Conservation (phyloP, 2,329 filamentous ascomycete species). For the Aspergillus pseudoviridinutans region DNA sequence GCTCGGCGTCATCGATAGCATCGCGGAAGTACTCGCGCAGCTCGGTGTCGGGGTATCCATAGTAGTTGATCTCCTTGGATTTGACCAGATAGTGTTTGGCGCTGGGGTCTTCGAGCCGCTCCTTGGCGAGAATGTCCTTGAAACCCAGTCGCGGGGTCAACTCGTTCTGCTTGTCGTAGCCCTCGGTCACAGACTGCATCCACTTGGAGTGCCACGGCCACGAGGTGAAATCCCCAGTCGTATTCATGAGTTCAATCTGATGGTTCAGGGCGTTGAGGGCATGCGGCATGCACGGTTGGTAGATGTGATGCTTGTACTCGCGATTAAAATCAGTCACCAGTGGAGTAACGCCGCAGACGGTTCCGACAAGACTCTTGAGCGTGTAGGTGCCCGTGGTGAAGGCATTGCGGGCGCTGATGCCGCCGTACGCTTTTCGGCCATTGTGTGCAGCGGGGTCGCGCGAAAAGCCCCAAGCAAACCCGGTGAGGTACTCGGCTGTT, state of each 20-base stretch:
- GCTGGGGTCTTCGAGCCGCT: constrained; percentile 19
- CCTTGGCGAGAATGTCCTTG: constrained; percentile 24
- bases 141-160: constrained; percentile 26
- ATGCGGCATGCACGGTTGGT: constrained; percentile 45
- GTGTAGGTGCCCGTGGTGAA: constrained; percentile 45
- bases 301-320: constrained; percentile 41
- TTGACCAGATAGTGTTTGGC: constrained; percentile 26
- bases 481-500: constrained; percentile 27
- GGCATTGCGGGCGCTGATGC: constrained; percentile 40
- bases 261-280: constrained; percentile 24
- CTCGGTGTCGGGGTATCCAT: constrained; percentile 30
- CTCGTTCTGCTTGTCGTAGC: constrained; percentile 27
- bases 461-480: constrained; percentile 22
- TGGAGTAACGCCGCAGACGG: constrained; percentile 42
- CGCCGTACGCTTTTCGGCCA: constrained; percentile 31
- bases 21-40: constrained; percentile 31
- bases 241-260: constrained; percentile 18
- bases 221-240: constrained; percentile 23
- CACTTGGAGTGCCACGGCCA: constrained; percentile 33
- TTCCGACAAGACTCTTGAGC: constrained; percentile 42
- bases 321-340: constrained; percentile 43
- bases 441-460: constrained; percentile 16
- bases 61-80: constrained; percentile 28
- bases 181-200: constrained; percentile 32
- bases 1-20: constrained; percentile 28